These are phyloP conservation scores for Tetrahymena malaccensis DNA, from an alignment of 73 alveolate genomes.

Conservation along the genomic window DNA sequence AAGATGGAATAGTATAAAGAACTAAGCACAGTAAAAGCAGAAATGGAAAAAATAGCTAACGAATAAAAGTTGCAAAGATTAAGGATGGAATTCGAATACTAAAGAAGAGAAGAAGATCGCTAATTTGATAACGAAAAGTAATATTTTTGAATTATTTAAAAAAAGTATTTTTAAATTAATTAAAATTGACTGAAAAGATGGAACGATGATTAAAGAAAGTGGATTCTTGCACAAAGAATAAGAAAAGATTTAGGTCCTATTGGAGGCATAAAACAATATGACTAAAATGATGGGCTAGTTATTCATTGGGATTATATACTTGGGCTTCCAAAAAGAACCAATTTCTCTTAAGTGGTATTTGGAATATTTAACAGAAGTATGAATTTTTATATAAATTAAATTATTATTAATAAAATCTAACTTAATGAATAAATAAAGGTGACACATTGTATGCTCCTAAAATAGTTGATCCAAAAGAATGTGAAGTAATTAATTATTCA, in stretches of 20 bases:
- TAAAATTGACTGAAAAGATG: not conserved
- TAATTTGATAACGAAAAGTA: slow-evolving; percentile 58
- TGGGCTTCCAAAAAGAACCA: slow-evolving; percentile 38
- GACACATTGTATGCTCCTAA: slow-evolving; percentile 14
- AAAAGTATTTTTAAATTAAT: not conserved
- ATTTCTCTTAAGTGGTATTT: slow-evolving; percentile 17
- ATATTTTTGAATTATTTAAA: not conserved
- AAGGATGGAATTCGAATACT: slow-evolving; percentile 62
- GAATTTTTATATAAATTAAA: not conserved
- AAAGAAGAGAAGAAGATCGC: slow-evolving; percentile 55
- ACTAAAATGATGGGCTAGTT: slow-evolving; percentile 32
- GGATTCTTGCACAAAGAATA: slow-evolving; percentile 25
- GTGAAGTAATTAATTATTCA: slow-evolving; percentile 3
- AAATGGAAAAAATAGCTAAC: slow-evolving; percentile 66
- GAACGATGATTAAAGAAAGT: slow-evolving; percentile 35
- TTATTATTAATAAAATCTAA: too few species aligned
- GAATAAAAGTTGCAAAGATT: slow-evolving; percentile 70
- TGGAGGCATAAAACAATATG: slow-evolving; percentile 10
- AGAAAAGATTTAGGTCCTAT: slow-evolving; percentile 32
- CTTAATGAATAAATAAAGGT: not conserved
- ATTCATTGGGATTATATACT: slow-evolving; percentile 39
- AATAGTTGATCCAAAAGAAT: slow-evolving; percentile 25
- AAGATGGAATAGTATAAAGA: slow-evolving; percentile 74
- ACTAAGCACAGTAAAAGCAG: slow-evolving; percentile 65
- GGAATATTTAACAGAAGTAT: slow-evolving; percentile 21